A percentile compares a stretch with the other conserved stretches of the same genome.
Conservation (phyloP, 805 yeast species). For the Starmerella roubikii region DNA sequence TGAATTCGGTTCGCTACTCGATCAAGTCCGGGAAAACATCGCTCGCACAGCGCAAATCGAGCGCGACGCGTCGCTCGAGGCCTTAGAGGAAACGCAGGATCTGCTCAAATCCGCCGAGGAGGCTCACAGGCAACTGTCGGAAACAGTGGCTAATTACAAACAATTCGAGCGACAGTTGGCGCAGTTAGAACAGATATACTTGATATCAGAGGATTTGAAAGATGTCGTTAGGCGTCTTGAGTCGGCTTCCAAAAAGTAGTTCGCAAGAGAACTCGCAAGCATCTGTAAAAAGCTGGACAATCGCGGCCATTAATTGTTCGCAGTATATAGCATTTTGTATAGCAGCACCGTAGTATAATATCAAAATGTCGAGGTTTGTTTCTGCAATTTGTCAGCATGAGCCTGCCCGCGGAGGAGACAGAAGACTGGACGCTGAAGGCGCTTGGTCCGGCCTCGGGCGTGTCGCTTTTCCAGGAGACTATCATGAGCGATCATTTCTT, state of each 20-base stretch:
- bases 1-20: slow-evolving; percentile 8
- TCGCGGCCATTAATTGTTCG: no score
- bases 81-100: slow-evolving; percentile 8
- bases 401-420: slow-evolving; percentile 12
- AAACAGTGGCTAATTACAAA: slow-evolving; percentile 2
- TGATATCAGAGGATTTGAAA: slow-evolving; percentile 15
- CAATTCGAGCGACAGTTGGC: slow-evolving; percentile 6
- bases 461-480: background rate
- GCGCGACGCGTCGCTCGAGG: slow-evolving; percentile 6
- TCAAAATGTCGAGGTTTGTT: no score
- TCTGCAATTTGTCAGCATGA: slow-evolving; percentile 2
- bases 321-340: no score
- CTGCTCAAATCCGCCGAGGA: slow-evolving; percentile 10
- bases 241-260: background rate
- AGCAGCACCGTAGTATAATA: no score
- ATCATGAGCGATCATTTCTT: background rate
- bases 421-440: slow-evolving; percentile 20
- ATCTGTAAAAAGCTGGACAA: no score
- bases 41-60: slow-evolving; percentile 5
- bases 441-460: slow-evolving; percentile 15
- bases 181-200: slow-evolving; percentile 15
- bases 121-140: slow-evolving; percentile 3
- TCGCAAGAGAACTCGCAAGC: background rate
- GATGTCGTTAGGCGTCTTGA: slow-evolving; percentile 9
- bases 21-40: slow-evolving; percentile 4